Conservation (phyloP, 2,329 filamentous ascomycete genomes). For the Samsoniella hepiali region DNA sequence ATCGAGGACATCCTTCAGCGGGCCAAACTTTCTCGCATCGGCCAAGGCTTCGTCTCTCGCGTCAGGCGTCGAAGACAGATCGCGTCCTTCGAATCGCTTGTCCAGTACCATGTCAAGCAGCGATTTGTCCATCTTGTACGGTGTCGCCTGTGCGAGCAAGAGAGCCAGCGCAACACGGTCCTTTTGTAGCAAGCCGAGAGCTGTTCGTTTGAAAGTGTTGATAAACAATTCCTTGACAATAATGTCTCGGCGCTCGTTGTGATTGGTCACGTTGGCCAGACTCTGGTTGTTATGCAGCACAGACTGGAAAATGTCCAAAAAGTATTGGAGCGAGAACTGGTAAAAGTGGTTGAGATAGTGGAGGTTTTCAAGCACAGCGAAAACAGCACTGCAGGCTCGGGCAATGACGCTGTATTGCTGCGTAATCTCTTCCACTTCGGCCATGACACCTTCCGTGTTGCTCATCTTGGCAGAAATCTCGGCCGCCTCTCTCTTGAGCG, state of each 20-base stretch:
- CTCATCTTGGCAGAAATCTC: slow-evolving; percentile 96
- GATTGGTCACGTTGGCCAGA: slow-evolving; percentile 66
- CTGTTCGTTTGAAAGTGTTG: slow-evolving; percentile 89
- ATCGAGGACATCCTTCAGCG: slow-evolving; percentile 71
- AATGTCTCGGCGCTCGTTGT: slow-evolving; percentile 77
- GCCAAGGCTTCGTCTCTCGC: slow-evolving; percentile 66
- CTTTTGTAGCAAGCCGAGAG: slow-evolving; percentile 85
- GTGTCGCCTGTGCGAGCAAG: slow-evolving; percentile 92
- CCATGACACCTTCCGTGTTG: slow-evolving; percentile 97
- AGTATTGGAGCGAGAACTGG: slow-evolving; percentile 98
- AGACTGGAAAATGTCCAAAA: slow-evolving; percentile 93
- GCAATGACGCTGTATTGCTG: slow-evolving; percentile 92
- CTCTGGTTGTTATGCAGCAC: slow-evolving; percentile 80
- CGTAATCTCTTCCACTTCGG: slow-evolving; percentile 94
- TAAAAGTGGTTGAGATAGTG: slow-evolving; percentile 99
- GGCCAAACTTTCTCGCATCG: slow-evolving; percentile 64
- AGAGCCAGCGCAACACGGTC: slow-evolving; percentile 93
- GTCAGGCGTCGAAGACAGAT: slow-evolving; percentile 68
- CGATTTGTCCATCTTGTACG: slow-evolving; percentile 89
- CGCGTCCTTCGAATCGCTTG: slow-evolving; percentile 68
- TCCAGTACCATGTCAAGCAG: slow-evolving; percentile 86
- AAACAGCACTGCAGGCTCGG: slow-evolving; percentile 92
- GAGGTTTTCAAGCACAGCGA: slow-evolving; percentile 92
- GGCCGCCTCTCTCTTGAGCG: slow-evolving; percentile 93
- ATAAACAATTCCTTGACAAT: slow-evolving; percentile 92